phyloP scores from a whole-genome alignment of 208 protist species.

The Acanthamoeba royreba region DNA sequence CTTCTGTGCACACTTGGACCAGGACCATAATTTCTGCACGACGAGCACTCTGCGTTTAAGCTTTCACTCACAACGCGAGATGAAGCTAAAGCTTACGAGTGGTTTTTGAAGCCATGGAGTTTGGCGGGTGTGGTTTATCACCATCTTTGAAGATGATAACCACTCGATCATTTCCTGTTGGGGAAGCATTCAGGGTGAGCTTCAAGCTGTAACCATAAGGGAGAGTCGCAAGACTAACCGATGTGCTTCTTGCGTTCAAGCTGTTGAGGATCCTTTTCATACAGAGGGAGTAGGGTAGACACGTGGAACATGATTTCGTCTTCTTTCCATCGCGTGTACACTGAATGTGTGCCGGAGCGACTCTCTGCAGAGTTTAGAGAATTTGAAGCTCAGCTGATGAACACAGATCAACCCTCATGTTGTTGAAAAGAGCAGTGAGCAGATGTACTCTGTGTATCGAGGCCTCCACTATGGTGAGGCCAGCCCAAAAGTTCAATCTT shows the following conservation, averaged over 20 bases:
- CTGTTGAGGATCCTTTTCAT: background rate
- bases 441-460: background rate
- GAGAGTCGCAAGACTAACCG: background rate
- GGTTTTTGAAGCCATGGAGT: background rate
- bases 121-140: background rate
- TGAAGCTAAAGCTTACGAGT: background rate
- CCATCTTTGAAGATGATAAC: conserved; percentile 9
- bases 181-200: background rate
- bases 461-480: background rate
- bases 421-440: background rate
- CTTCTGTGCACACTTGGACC: background rate
- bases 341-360: background rate
- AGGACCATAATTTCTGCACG: background rate
- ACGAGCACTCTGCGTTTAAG: background rate
- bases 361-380: no score
- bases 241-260: conserved; percentile 9
- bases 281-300: background rate
- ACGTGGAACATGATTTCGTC: conserved; percentile 29
- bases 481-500: background rate
- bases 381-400: no score
- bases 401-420: no score
- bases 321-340: background rate
- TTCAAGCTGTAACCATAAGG: background rate
- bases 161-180: background rate
- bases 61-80: background rate